These are phyloP conservation scores for Zygnema cylindricum DNA, from an alignment of 139 green algal genomes.

Conservation along the genomic window DNA sequence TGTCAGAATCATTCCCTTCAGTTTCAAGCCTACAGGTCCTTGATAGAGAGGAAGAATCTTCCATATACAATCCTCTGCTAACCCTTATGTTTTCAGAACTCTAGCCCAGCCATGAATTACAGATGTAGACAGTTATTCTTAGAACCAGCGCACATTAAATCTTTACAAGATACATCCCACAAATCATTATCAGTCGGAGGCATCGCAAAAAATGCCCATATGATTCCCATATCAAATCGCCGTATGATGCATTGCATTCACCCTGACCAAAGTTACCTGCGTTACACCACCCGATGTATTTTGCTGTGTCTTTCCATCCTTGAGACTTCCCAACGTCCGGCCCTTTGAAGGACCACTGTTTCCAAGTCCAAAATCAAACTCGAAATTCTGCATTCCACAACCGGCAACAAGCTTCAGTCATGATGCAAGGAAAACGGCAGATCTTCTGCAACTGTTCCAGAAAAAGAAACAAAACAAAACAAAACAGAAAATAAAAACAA, in stretches of 20 bases:
- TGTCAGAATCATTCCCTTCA: no score
- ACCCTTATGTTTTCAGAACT: no score
- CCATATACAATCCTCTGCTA: no score
- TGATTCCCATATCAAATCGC: background rate
- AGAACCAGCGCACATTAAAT: background rate
- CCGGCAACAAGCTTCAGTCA: no score
- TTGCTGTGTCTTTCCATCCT: background rate
- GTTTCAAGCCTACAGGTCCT: no score
- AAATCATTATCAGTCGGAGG: background rate
- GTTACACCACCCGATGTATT: background rate
- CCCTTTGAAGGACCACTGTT: background rate
- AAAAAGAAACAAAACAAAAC: background rate
- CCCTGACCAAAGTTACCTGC: no score
- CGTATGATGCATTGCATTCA: background rate
- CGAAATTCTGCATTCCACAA: slow-evolving; percentile 19
- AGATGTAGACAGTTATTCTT: background rate
- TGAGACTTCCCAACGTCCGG: background rate
- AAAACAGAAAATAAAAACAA: background rate
- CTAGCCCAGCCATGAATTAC: no score
- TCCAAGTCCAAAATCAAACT: slow-evolving; percentile 30
- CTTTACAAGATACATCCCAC: background rate
- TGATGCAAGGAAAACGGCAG: no score
- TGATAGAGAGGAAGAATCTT: no score
- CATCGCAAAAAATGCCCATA: background rate
- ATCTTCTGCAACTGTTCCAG: no score